Conservation (phyloP, 495 filamentous ascomycete species). For the Durotheca rogersii region DNA sequence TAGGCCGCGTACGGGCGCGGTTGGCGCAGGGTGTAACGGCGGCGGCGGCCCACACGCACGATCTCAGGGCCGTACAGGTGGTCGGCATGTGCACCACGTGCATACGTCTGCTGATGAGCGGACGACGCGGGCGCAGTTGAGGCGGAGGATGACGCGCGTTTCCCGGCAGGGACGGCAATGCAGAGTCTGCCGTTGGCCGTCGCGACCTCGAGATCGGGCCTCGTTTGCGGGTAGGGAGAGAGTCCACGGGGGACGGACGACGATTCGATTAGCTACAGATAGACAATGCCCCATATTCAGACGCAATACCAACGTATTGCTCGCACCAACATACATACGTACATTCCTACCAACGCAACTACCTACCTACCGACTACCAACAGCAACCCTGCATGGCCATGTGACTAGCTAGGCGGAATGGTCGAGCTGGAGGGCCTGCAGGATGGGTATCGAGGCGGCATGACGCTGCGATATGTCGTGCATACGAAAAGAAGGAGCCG, state of each 20-base stretch:
- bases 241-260: too few relatives aligned
- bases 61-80: conserved; percentile 47
- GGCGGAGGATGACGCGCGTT: conserved; percentile 48
- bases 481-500: too few relatives aligned
- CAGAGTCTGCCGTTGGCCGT: conserved; percentile 29
- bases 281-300: too few relatives aligned
- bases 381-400: too few relatives aligned
- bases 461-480: conserved; percentile 16
- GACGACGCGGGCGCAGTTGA: conserved; percentile 51
- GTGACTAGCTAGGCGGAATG: too few relatives aligned
- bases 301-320: too few relatives aligned
- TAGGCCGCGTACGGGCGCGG: conserved; percentile 44
- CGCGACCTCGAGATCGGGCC: conserved; percentile 10
- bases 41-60: conserved; percentile 58
- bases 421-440: conserved; percentile 15
- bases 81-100: conserved; percentile 52
- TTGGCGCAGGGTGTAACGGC: conserved; percentile 54
- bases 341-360: conserved; percentile 15
- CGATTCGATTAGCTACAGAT: too few relatives aligned
- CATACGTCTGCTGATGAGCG: conserved; percentile 53
- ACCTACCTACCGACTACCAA: too few relatives aligned
- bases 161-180: conserved; percentile 43
- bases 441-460: conserved; percentile 7
- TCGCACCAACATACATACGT: conserved; percentile 1
- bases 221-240: background rate